These are phyloP conservation scores for Ophiostoma sp. DNA, from an alignment of 2,329 filamentous ascomycete species.

Conservation along the genomic window DNA sequence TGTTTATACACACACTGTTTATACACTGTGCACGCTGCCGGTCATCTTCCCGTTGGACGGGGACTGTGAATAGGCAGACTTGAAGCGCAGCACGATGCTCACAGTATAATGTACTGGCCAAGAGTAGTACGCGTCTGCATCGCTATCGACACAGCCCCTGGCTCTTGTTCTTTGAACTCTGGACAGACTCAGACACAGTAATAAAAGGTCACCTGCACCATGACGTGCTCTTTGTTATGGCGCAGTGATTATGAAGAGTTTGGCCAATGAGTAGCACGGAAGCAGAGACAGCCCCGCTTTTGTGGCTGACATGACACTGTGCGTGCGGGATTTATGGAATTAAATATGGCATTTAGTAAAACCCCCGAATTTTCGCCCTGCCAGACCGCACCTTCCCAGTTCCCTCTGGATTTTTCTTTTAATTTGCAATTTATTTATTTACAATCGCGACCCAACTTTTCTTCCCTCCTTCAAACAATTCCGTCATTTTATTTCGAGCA, in stretches of 20 bases:
- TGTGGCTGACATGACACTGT: slow-evolving; percentile 11
- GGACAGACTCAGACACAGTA: no score
- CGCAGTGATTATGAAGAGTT: neutral
- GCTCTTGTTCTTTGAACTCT: neutral
- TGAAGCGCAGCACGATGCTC: neutral
- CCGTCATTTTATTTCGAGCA: slow-evolving; percentile 21
- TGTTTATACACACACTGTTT: neutral
- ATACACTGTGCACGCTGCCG: neutral
- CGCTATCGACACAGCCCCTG: neutral
- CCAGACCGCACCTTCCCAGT: neutral
- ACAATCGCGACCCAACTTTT: slow-evolving; percentile 15
- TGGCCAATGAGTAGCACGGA: neutral
- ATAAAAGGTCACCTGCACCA: neutral
- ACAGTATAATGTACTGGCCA: neutral
- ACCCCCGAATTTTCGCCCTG: neutral
- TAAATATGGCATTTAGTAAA: neutral
- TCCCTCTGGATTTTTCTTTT: neutral
- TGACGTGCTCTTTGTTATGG: slow-evolving; percentile 5
- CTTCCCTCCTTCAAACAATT: slow-evolving; percentile 17
- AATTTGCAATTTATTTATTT: slow-evolving; percentile 17
- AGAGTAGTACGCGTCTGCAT: neutral
- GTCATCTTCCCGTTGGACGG: no score
- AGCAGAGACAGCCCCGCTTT: neutral
- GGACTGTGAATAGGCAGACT: neutral
- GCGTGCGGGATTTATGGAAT: slow-evolving; percentile 2